Base-by-base conservation (phyloP, 108 stramenopile genomes). In the Fragilaria radians region DNA sequence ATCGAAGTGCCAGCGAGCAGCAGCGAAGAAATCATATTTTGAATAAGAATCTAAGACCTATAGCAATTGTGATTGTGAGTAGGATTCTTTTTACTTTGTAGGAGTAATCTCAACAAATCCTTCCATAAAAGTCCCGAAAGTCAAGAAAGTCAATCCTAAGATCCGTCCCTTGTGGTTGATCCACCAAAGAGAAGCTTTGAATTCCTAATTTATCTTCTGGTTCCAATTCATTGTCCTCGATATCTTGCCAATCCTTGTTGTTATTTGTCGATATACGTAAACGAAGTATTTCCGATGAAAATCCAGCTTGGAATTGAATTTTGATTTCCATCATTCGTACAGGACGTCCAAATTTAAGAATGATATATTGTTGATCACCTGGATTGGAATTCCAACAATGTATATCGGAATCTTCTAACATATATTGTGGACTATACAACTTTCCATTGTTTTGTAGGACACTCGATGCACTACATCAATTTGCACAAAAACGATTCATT, bases 341-440 rank as follows among this genome's bases (percentile, higher is more conserved):
- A 3, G 46, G 32, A 32, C 82, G 61, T 24, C 57, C 62, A 76
- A 83, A 84, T 5, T 80, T 68, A 18, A 84, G 33, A 21, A 65
- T 51, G 46, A 68, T 74, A 34, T 47, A 68, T 31, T 58, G 7
- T 52, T 33, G 14, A 21, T 60, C 56, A 5, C 34, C 57, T 67
- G 62, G 75, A 36, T 84, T 79, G 3, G 82, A 84, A 63, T 84
- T 78, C 82, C 82, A 84, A 57, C 79, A 78, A 11, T 49, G 69
- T 1, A 65, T 57, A 19, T 48, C 47, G 60, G 77, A 63, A 9
- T 67, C 65, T 14, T 84, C 72, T 36, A 84, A 34, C 5, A 71
- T 77, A 59, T 84, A 71, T 58, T 54, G 68, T 25, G 82, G 73
- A 14, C 82, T 79, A 34, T 78, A 78, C n/a, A 72, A 25, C 50